Percentiles rank a stretch among this genome's conserved stretches.
Evolutionary conservation across 179 eudicot species (phyloP).

Genomic region (Spinacia oleracea): DNA sequence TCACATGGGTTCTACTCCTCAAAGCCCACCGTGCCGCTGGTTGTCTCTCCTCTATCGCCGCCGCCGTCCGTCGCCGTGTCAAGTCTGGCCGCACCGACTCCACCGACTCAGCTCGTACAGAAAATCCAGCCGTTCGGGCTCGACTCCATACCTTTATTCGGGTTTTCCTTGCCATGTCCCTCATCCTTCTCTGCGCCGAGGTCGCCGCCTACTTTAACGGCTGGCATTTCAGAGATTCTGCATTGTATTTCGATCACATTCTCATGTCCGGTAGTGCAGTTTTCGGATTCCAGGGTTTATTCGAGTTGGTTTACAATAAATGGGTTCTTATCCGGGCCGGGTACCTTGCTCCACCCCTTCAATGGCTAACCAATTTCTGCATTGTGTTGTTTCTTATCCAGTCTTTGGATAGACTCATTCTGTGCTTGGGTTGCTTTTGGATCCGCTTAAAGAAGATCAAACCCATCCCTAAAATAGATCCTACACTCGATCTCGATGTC

Average conservation of each 20-base stretch:
- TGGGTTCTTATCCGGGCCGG: conserved; percentile 76
- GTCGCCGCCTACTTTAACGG: conserved; percentile 66
- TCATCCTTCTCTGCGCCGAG: conserved; percentile 54
- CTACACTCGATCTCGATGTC: conserved; percentile 50
- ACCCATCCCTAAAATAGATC: conserved; percentile 47
- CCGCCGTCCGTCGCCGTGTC: conserved; percentile 73
- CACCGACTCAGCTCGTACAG: conserved; percentile 23
- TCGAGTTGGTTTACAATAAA: conserved; percentile 51
- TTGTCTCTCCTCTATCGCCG: conserved; percentile 63
- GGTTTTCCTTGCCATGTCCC: conserved; percentile 39
- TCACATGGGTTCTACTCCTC: conserved; percentile 93
- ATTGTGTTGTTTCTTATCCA: conserved; percentile 73
- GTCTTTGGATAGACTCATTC: conserved; percentile 73
- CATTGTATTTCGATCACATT: conserved; percentile 21
- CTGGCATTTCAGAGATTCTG: conserved; percentile 54
- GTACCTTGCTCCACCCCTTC: conserved; percentile 86
- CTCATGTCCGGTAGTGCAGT: neutral
- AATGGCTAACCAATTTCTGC: conserved; percentile 70
- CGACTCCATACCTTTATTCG: conserved; percentile 51
- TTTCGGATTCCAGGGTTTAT: conserved; percentile 40
- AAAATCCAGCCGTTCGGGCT: neutral
- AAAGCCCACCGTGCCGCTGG: conserved; percentile 93
- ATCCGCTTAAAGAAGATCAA: conserved; percentile 68
- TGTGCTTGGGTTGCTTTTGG: conserved; percentile 89
- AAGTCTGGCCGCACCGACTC: conserved; percentile 61